Conservation (phyloP, 2,329 filamentous ascomycete genomes). For the Aspergillus hiratsukae region DNA sequence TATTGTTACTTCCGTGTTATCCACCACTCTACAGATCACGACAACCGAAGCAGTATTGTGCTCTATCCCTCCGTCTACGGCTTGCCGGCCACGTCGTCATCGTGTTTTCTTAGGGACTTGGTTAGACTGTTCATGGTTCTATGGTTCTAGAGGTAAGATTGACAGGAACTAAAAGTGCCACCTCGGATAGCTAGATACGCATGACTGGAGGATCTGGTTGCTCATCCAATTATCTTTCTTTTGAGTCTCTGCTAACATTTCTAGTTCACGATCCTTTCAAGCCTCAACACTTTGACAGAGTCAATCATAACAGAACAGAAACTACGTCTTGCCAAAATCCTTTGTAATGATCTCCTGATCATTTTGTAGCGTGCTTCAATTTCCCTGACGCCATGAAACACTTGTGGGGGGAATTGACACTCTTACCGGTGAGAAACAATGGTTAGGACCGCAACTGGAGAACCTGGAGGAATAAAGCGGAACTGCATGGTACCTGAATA, state of each 20-base stretch:
- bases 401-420: constrained; percentile 12
- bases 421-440: constrained; percentile 14
- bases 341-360: not conserved
- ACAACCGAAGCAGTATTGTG: not conserved
- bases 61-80: not conserved
- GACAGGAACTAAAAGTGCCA: not conserved
- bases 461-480: not conserved
- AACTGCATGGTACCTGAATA: not conserved
- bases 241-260: not conserved
- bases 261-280: not conserved
- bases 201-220: not conserved
- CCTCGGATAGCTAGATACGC: constrained; percentile 3
- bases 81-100: not conserved
- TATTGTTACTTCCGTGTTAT: not conserved
- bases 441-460: constrained; percentile 1
- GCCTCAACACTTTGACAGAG: not conserved
- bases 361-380: constrained; percentile 2
- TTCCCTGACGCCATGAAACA: constrained; percentile 26
- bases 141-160: not conserved
- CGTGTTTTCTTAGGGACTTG: not conserved
- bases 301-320: not conserved
- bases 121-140: not conserved
- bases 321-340: not conserved
- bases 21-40: not conserved
- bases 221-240: not conserved